Conservation (phyloP, 768 basidiomycete species). For the Amanita phalloides region DNA sequence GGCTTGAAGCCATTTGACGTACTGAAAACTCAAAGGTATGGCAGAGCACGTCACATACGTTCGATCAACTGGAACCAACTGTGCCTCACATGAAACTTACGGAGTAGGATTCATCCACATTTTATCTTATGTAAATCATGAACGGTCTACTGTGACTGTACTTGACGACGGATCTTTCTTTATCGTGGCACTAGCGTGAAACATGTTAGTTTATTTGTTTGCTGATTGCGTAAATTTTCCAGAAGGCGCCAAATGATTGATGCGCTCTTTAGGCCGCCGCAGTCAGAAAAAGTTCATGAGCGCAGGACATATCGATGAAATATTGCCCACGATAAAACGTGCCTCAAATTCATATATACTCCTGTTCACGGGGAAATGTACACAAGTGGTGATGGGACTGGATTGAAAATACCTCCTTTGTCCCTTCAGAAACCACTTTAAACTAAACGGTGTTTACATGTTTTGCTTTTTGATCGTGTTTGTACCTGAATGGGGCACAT, state of each 20-base stretch:
- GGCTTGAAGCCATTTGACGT: background rate
- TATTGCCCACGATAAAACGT: background rate
- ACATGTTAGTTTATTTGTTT: conserved; percentile 2
- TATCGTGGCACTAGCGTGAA: conserved; percentile 2
- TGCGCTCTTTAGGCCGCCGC: background rate
- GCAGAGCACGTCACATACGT: background rate
- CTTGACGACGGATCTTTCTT: conserved; percentile 2
- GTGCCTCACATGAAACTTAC: conserved; percentile 1
- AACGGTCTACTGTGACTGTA: background rate
- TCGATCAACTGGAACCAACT: background rate
- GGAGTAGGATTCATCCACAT: background rate
- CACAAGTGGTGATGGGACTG: background rate
- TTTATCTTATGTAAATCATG: background rate
- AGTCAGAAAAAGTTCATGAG: background rate
- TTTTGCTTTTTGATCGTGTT: conserved; percentile 1
- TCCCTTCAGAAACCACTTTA: background rate
- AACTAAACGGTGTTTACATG: background rate
- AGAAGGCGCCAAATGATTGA: background rate
- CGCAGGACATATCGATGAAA: background rate
- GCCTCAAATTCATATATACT: background rate
- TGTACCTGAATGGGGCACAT: background rate
- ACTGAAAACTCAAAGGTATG: background rate
- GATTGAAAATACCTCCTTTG: background rate
- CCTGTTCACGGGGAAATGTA: background rate
- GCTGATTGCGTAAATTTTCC: background rate